Evolutionary conservation across 768 basidiomycete species (phyloP), one percentile per base, ranked within the genome.

Genomic region (Cantharellus anzutake): DNA sequence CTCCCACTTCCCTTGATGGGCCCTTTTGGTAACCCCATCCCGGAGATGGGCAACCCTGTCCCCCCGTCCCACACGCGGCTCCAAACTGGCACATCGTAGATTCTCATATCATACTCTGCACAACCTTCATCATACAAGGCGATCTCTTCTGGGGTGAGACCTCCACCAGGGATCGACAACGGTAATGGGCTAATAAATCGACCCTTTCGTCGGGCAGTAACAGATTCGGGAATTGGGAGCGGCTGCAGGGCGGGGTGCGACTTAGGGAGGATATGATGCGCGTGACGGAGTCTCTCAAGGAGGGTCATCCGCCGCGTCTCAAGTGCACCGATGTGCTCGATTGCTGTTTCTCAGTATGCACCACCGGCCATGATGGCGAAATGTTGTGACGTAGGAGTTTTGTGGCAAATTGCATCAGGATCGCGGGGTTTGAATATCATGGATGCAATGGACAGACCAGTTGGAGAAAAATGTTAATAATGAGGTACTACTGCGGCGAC

Each of bases 61-160:
- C 86, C 88, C 14, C 88, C 86, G 48, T 80, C 80, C 89, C 89
- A 91, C 62, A 82, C 80, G 48, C 84, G 77, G 67, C 90, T 86
- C 89, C 89, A 92, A 20, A 82, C 72, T 38, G 62, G 42, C 0
- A 58, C 57, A 41, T 59, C 35, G 34, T 51, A 39, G 11, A 4
- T 14, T 58, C 35, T 11, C 35, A 7, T 7, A 37, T 55, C 52
- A 55, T 14, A 55, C 35, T 55, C 52, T 37, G 52, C 52, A 37
- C 11, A 7, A 11, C 11, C 11, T 37, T 55, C 52, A 7, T 55
- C 35, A 7, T 37, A 55, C 38, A 37, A 11, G 11, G 7, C 52
- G 44, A 48, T 11, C 44, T 48, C 44, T 48, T 48, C 44, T 11
- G 44, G 44, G 11, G 44, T 48, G 0, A 29, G 11, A 48, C 11